Evolutionary conservation across 2,329 filamentous ascomycete species (phyloP).

Genomic region (Neopestalotiopsis clavispora): DNA sequence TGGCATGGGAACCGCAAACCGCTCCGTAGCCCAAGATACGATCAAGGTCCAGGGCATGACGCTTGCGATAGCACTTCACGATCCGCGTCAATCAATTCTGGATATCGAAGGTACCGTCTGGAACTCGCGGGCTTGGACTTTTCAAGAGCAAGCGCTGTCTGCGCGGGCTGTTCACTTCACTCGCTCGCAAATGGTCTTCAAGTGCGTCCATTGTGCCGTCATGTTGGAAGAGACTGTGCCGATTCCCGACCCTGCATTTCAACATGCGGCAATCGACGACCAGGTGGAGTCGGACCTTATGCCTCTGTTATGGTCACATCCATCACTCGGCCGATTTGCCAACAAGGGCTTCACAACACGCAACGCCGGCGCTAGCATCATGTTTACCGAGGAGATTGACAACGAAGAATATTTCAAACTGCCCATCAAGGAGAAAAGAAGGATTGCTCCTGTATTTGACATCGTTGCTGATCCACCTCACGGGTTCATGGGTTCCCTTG

Average conservation of each 20-base stretch:
- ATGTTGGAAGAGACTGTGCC: background rate
- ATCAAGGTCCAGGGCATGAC: background rate
- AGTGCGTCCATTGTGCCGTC: background rate
- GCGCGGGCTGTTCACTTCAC: background rate
- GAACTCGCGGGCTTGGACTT: slow-evolving; percentile 7
- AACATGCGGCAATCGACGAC: background rate
- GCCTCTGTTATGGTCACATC: background rate
- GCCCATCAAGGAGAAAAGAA: background rate
- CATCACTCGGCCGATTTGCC: background rate
- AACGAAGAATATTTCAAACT: background rate
- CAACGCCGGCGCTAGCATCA: background rate
- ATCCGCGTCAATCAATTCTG: background rate
- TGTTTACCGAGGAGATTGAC: background rate
- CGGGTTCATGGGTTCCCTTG: background rate
- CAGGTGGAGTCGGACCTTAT: background rate
- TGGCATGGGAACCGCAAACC: background rate
- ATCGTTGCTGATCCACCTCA: background rate
- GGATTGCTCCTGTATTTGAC: background rate
- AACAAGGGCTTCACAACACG: background rate
- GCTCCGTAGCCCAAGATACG: background rate
- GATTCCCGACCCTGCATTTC: background rate
- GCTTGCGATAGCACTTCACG: background rate
- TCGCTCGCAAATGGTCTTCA: slow-evolving; percentile 1
- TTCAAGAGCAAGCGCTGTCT: background rate
- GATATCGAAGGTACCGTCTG: background rate